These are phyloP conservation scores for Lantana camara DNA, from an alignment of 257 asterid genomes.

Conservation along the genomic window DNA sequence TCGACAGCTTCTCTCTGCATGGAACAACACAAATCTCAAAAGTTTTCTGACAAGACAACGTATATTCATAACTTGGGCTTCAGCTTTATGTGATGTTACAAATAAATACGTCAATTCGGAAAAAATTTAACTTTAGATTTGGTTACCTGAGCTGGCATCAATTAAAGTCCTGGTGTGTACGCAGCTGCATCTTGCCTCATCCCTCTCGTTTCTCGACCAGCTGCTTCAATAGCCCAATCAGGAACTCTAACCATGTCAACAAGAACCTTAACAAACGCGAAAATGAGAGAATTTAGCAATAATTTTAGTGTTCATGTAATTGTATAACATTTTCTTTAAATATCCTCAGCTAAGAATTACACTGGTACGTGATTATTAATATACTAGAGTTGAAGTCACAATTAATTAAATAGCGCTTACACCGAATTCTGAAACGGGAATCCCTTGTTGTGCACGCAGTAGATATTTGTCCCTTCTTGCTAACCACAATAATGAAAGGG, in stretches of 20 bases:
- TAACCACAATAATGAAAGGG: slow-evolving; percentile 65
- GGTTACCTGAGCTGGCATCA: slow-evolving; percentile 90
- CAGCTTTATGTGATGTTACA: no score
- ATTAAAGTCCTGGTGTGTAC: slow-evolving; percentile 87
- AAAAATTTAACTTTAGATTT: not conserved
- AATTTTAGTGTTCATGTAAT: not conserved
- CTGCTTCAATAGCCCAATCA: slow-evolving; percentile 97
- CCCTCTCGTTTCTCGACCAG: slow-evolving; percentile 96
- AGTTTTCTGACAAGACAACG: not conserved
- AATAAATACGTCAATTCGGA: not conserved
- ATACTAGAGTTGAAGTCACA: slow-evolving; percentile 13
- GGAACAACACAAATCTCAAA: slow-evolving; percentile 11
- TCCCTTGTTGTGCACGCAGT: slow-evolving; percentile 92
- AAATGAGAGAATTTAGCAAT: not conserved
- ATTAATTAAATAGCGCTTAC: slow-evolving; percentile 47
- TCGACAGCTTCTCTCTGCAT: slow-evolving; percentile 94
- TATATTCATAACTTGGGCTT: not conserved
- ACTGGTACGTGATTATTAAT: no score
- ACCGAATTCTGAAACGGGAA: slow-evolving; percentile 93
- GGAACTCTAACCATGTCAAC: slow-evolving; percentile 97
- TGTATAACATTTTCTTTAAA: not conserved
- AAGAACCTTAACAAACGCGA: slow-evolving; percentile 52
- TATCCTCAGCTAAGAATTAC: not conserved
- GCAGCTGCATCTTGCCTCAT: slow-evolving; percentile 93
- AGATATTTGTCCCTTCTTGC: slow-evolving; percentile 86